Conservation (phyloP, 345 rosid genomes). For the Hirschfeldia incana region DNA sequence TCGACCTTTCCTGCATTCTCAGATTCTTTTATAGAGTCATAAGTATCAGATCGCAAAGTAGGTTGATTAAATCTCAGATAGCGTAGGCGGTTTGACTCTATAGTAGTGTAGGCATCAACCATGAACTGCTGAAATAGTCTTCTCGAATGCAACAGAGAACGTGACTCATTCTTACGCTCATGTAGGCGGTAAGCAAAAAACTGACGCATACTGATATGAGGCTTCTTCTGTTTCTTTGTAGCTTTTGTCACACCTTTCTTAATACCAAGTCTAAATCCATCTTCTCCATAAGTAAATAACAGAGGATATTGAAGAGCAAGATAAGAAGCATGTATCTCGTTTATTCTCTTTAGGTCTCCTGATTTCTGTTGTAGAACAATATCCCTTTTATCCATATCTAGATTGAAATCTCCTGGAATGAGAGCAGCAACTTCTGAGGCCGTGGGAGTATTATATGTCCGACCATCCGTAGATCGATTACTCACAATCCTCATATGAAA, state of each 20-base stretch:
- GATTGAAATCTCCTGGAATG: background rate
- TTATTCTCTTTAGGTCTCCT: background rate
- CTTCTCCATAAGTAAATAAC: background rate
- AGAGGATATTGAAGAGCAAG: background rate
- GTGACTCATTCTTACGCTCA: background rate
- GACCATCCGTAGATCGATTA: background rate
- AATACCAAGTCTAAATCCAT: background rate
- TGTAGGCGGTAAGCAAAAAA: background rate
- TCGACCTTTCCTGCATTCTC: background rate
- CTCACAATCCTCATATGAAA: background rate
- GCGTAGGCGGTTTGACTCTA: background rate
- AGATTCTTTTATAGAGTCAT: background rate
- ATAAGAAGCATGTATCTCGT: background rate
- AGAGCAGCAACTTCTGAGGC: background rate
- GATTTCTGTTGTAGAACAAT: background rate
- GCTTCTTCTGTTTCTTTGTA: background rate
- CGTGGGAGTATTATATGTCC: background rate
- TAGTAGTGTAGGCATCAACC: background rate
- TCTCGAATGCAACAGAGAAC: background rate
- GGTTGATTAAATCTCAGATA: background rate
- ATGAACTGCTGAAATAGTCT: background rate
- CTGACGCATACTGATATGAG: background rate
- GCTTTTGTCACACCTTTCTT: background rate
- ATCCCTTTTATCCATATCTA: background rate
- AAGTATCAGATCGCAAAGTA: background rate